Base-by-base conservation (phyloP, 805 yeast species). In the Wickerhamomyces bisporus region DNA sequence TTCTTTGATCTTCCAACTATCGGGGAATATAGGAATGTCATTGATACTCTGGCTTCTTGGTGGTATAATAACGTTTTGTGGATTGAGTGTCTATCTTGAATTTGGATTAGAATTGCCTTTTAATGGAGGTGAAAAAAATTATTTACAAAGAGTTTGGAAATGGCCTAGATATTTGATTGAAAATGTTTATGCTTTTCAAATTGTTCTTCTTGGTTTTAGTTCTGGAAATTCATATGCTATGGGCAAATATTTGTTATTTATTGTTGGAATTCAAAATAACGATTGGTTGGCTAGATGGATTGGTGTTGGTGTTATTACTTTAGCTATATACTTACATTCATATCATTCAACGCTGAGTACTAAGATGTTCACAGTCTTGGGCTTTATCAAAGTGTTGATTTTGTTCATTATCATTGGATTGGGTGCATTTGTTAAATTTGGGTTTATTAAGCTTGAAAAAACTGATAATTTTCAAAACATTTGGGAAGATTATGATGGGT, bases 41-140 rank as follows among this genome's bases (percentile, higher is more conserved):
- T 56, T 79, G 40, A 48, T 75, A 24, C 56, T 79, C 44, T 80
- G 85, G 84, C 51, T 74, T 6, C 60, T 75, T n/a, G 86, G 86
- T 26, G 78, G 83, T 10, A 28, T 79, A 15, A 65, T 79, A 30
- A 79, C 84, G 3, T 72, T 65, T 30, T 60, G 71, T 27, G 76
- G 76, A 6, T 59, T 78, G 43, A 65, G 72, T 42, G 79, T 77
- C 3, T 79, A 79, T 49, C 64, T 80, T 53, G 86, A 79, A 49
- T 75, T 77, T 47, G 86, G 86, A 1, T 63, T 77, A 3, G 79
- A 77, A 34, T 68, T 79, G 47, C 85, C 86, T 2, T 66, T 71
- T 43, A 74, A 75, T 45, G 86, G 86, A 21, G 86, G 86, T 31
- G 86, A 79, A 53, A 76, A 77, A 58, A 79, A 79, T 55, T 79